phyloP scores from a whole-genome alignment of 2,329 filamentous ascomycete genomes.

The Trichoderma simmonsii region DNA sequence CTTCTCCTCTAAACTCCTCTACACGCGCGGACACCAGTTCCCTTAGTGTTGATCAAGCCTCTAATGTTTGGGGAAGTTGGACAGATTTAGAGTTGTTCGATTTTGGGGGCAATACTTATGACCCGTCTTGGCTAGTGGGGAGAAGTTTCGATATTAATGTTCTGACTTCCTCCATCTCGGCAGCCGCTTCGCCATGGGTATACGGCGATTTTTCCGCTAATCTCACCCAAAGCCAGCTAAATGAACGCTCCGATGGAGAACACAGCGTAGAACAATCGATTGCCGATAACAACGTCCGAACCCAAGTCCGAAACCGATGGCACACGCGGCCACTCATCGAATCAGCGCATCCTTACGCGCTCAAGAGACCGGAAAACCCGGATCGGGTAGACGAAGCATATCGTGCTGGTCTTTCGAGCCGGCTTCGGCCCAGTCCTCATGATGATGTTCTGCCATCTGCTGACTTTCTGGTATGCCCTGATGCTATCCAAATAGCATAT shows the following conservation, averaged over 20 bases:
- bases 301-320: not conserved
- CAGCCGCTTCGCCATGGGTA: not conserved
- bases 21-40: not conserved
- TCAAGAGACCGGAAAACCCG: not conserved
- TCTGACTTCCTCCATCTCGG: not conserved
- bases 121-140: not conserved
- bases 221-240: not conserved
- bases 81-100: not conserved
- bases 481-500: not conserved
- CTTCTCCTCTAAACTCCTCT: not conserved
- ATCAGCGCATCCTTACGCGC: not conserved
- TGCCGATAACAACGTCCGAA: not conserved
- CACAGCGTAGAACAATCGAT: not conserved
- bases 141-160: not conserved
- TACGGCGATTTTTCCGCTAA: not conserved
- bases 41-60: not conserved
- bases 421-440: slow-evolving; percentile 8
- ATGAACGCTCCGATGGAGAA: not conserved
- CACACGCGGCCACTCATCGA: not conserved
- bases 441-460: slow-evolving; percentile 20
- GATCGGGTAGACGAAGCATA: slow-evolving; percentile 18
- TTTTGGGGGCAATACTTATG: not conserved
- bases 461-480: slow-evolving; percentile 20
- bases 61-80: not conserved
- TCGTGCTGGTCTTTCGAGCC: slow-evolving; percentile 12